Conservation (phyloP, 2,329 filamentous ascomycete species). For the Colletotrichum sp. region DNA sequence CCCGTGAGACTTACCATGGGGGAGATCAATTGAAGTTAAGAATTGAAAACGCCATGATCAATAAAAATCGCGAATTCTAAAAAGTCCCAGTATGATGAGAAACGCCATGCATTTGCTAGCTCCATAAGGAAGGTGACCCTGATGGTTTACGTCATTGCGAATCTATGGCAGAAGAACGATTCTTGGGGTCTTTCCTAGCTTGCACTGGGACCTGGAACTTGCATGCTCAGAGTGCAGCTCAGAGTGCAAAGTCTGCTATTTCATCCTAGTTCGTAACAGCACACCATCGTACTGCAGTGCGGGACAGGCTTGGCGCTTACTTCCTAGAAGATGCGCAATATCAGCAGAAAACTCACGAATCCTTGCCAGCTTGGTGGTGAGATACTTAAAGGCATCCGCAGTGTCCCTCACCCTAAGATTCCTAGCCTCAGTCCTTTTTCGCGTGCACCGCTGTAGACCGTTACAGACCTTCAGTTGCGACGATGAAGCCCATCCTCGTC, state of each 20-base stretch:
- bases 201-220: neutral
- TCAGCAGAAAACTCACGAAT: too few species aligned
- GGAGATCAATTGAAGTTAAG: neutral
- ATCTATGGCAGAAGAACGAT: neutral
- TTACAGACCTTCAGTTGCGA: neutral
- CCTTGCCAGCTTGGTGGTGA: neutral
- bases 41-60: neutral
- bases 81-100: neutral
- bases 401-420: too few species aligned
- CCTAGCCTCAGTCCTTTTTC: neutral
- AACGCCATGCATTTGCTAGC: constrained; percentile 12
- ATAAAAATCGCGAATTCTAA: neutral
- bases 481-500: constrained; percentile 1
- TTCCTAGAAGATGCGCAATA: neutral
- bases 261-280: neutral
- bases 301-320: neutral
- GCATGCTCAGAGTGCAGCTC: neutral
- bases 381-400: neutral
- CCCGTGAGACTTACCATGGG: neutral
- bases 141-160: neutral
- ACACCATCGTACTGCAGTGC: neutral
- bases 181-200: neutral
- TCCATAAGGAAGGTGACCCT: constrained; percentile 3
- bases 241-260: neutral
- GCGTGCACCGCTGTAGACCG: neutral